Evolutionary conservation across 169 alveolate genomes (phyloP), one percentile per base, ranked within the genome.

Genomic region (Theileria orientalis): DNA sequence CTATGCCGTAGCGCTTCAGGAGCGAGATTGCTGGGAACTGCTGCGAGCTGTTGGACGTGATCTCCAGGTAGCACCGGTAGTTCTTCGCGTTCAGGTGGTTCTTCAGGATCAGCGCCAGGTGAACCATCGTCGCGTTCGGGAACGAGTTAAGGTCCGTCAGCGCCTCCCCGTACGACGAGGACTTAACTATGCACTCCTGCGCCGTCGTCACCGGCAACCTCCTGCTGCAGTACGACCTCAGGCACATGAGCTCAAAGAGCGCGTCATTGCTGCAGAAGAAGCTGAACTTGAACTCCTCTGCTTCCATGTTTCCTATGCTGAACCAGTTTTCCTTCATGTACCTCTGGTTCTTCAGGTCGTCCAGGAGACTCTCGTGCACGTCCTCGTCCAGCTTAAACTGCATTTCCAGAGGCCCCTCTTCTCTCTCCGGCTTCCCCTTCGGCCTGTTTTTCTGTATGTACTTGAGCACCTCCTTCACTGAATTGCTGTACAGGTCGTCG

Each of bases 321-420:
- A 82, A 82, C 89, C 89, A 82, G 13, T 72, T 64, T 8, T 82
- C 89, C 56, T 69, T 66, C 23, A 82, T 3, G 57, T 82, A 82
- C 3, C 59, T 70, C 66, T 82, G 89, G 49, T 51, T 47, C 70
- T 35, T 25, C 46, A 82, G 52, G 27, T 72, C 79, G 19, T 35
- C 33, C 23, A 52, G 56, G 8, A 82, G 49, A 32, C 74, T 75
- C 25, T 49, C 32, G 11, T 63, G 35, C 44, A 82, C 42, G 2
- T 62, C 59, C 23, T 51, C 66, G 35, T 74, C 79, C 25, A 76
- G 74, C 25, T 68, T 62, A 0, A 76, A 19, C 14, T 30, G n/a
- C 27, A 76, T 21, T n/a, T 56, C 74, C 23, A 41, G 56, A 16
- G 11, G 21, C 0, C 47, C 41, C 14, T 64, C 44, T 6, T 3